Evolutionary conservation across 768 basidiomycete genomes (phyloP).

Genomic region (Calocybe cyanea): DNA sequence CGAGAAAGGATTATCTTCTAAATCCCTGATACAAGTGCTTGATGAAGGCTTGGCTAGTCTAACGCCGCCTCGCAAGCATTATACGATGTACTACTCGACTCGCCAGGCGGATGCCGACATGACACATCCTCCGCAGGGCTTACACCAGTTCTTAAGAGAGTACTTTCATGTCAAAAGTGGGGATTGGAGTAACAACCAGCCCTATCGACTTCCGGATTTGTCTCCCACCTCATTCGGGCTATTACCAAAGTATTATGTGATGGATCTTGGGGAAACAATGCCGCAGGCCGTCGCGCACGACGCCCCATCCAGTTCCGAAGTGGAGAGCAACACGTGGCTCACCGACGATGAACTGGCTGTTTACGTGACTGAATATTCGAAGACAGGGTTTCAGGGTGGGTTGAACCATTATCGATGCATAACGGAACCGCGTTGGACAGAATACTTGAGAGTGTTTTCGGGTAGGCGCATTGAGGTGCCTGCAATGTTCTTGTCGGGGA

Average conservation of each 20-base stretch:
- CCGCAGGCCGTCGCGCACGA: slow-evolving; percentile 37
- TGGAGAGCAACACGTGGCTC: slow-evolving; percentile 38
- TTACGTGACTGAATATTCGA: slow-evolving; percentile 44
- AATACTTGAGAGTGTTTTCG: slow-evolving; percentile 41
- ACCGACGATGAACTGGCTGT: slow-evolving; percentile 43
- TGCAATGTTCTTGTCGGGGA: slow-evolving; percentile 54
- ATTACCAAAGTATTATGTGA: slow-evolving; percentile 60
- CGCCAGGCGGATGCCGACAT: slow-evolving; percentile 45
- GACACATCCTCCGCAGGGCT: slow-evolving; percentile 36
- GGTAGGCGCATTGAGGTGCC: slow-evolving; percentile 46
- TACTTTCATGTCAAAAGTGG: slow-evolving; percentile 60
- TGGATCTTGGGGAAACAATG: slow-evolving; percentile 54
- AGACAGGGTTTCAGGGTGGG: slow-evolving; percentile 63
- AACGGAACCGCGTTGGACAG: slow-evolving; percentile 28
- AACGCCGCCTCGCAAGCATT: slow-evolving; percentile 54
- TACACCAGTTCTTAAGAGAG: slow-evolving; percentile 45
- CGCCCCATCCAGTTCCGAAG: slow-evolving; percentile 27
- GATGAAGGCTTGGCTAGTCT: slow-evolving; percentile 32
- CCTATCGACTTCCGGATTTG: slow-evolving; percentile 31
- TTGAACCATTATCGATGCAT: slow-evolving; percentile 51
- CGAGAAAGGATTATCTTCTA: slow-evolving; percentile 4
- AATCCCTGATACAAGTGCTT: slow-evolving; percentile 14
- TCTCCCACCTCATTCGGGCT: slow-evolving; percentile 31
- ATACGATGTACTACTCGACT: slow-evolving; percentile 46
- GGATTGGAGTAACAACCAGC: slow-evolving; percentile 42